Evolutionary conservation across 371 early-diverging fungal genomes (phyloP), one percentile per base, ranked within the genome.

Genomic region (Mucor racemosus): DNA sequence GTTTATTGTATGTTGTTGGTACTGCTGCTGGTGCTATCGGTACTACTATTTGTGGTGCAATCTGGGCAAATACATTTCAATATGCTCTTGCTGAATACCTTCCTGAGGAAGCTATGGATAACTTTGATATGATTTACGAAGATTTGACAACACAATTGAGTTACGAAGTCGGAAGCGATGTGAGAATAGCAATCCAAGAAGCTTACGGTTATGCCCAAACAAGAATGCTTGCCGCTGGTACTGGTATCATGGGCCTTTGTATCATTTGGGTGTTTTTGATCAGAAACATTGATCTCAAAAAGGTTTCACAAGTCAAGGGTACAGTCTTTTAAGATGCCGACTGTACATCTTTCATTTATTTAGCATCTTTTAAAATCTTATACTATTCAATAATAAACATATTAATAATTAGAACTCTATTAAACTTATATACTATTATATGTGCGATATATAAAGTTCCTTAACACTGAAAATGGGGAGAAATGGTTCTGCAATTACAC

Each of bases 41-140:
- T 21, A 48, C 61, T 5, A 62, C 70, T 15, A 66, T 70, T 61
- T 61, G 66, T 21, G 48, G 54, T 33, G 66, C 70, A n/a, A 61
- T 70, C 13, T 70, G 70, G 70, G 61, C 46, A 5, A 48, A 58
- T 33, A 48, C 66, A 15, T 66, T 70, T 58, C 70, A 66, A 34
- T 33, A 56, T 21, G 66, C 66, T 1, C 66, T 70, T 9, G 70
- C 66, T 21, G 33, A 61, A 4, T 48, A 66, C 17, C 62, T 70
- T 3, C 66, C 70, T 46, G 66, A 33, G n/a, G 33, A 33, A 19
- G 62, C 53, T n/a, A 31, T 40, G 46, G 55, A 53, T 11, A 26
- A 46, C 33, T 31, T 66, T 14, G 36, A 15, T n/a, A n/a, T 42
- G 9, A 70, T 70, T 17, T 66, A 66, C 40, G 62, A 66, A 6